phyloP scores from a whole-genome alignment of 371 early-diverging fungal genomes.

The Mucor indicus region DNA sequence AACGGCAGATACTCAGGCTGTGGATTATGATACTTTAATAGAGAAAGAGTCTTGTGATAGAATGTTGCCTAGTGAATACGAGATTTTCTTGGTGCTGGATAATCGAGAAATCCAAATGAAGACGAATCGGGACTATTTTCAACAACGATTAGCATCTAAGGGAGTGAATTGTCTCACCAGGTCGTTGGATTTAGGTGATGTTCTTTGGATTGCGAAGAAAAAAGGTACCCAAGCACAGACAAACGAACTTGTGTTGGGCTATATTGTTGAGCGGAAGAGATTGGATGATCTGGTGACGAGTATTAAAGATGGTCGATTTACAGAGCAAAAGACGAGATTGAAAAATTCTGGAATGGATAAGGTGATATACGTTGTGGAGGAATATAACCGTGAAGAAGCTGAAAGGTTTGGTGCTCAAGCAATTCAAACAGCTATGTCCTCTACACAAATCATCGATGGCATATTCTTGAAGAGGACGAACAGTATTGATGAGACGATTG shows the following conservation, averaged over 20 bases:
- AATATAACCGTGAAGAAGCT: conserved; percentile 49
- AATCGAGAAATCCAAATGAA: conserved; percentile 74
- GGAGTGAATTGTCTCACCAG: conserved; percentile 60
- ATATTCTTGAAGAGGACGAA: conserved; percentile 76
- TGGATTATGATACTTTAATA: background rate
- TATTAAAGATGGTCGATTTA: conserved; percentile 93
- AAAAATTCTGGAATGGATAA: conserved; percentile 63
- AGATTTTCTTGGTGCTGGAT: conserved; percentile 78
- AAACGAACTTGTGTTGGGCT: conserved; percentile 80
- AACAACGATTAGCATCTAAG: conserved; percentile 52
- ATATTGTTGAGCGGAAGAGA: conserved; percentile 91
- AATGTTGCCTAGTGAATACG: conserved; percentile 57
- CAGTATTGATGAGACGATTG: conserved; percentile 72
- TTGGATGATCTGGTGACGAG: conserved; percentile 89
- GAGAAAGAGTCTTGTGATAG: background rate
- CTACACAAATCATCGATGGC: conserved; percentile 65
- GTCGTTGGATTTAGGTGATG: conserved; percentile 82
- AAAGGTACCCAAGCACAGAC: conserved; percentile 15
- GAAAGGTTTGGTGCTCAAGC: conserved; percentile 55
- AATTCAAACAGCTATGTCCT: conserved; percentile 65
- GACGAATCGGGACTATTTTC: conserved; percentile 72
- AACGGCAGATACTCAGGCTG: background rate
- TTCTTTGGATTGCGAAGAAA: conserved; percentile 82
- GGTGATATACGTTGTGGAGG: conserved; percentile 86
- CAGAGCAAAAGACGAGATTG: conserved; percentile 93